These are phyloP conservation scores for Geoglossum cookeanum DNA, from an alignment of 2,329 filamentous ascomycete species.

Conservation along the genomic window DNA sequence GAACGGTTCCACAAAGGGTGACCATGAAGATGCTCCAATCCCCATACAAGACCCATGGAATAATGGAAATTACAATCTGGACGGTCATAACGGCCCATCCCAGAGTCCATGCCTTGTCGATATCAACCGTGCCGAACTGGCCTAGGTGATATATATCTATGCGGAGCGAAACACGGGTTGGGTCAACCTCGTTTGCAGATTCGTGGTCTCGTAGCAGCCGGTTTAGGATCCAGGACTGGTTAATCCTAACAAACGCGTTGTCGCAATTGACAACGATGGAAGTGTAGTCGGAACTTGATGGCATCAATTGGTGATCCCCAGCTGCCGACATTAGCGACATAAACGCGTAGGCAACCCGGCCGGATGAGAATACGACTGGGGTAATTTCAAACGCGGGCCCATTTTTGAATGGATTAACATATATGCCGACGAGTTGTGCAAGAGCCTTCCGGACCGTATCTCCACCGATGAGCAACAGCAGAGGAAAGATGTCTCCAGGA, in stretches of 20 bases:
- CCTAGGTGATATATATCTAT: too few species aligned
- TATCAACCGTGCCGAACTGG: too few species aligned
- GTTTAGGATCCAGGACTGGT: constrained; percentile 25
- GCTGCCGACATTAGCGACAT: constrained; percentile 14
- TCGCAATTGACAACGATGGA: too few species aligned
- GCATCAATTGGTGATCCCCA: too few species aligned
- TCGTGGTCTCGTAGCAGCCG: constrained; percentile 25
- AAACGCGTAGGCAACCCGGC: constrained; percentile 17
- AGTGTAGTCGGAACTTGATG: too few species aligned
- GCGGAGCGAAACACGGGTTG: too few species aligned
- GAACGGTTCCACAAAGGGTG: constrained; percentile 19
- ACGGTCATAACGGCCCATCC: constrained; percentile 13
- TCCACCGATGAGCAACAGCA: constrained; percentile 20
- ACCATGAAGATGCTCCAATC: constrained; percentile 25
- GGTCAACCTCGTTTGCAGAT: too few species aligned
- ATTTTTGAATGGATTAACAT: too few species aligned
- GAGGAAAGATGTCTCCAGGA: constrained; percentile 15
- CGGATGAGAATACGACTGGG: constrained; percentile 22
- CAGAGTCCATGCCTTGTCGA: constrained; percentile 6
- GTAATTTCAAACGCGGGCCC: constrained; percentile 12
- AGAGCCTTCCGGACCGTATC: constrained; percentile 19
- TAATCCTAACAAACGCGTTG: too few species aligned
- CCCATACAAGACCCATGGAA: constrained; percentile 16
- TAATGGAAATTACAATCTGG: constrained; percentile 20
- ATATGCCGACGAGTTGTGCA: constrained; percentile 18